phyloP scores from a whole-genome alignment of 306 rosid genomes.

The Ceratonia siliqua region DNA sequence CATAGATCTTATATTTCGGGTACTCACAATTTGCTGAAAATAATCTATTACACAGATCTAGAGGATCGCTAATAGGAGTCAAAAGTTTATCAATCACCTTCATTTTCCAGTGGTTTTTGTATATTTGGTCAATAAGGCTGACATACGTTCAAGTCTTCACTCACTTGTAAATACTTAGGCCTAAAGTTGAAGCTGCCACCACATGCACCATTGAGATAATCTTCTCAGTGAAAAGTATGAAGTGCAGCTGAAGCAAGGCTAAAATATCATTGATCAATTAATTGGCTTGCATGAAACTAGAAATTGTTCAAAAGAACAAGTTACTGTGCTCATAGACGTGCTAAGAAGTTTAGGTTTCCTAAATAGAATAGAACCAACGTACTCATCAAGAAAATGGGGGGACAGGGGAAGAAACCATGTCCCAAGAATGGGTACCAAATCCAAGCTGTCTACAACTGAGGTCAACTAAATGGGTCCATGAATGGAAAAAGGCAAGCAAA shows the following conservation, averaged over 20 bases:
- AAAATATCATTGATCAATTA: background rate
- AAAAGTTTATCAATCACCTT: background rate
- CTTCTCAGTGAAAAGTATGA: conserved; percentile 20
- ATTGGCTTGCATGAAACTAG: background rate
- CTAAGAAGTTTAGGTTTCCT: background rate
- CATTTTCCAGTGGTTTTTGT: background rate
- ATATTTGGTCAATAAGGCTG: background rate
- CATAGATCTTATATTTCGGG: conserved; percentile 27
- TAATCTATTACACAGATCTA: conserved; percentile 35
- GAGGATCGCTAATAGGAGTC: conserved; percentile 25
- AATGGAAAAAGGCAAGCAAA: background rate
- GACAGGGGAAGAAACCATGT: conserved; percentile 22
- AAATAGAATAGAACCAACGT: background rate
- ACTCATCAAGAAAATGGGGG: background rate
- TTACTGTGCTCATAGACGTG: background rate
- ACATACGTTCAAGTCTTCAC: conserved; percentile 19
- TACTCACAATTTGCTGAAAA: conserved; percentile 4
- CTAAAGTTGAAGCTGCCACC: conserved; percentile 10
- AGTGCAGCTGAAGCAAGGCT: conserved; percentile 35
- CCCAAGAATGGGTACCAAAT: conserved; percentile 26
- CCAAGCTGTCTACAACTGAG: conserved; percentile 22
- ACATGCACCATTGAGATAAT: conserved; percentile 27
- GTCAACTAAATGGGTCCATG: conserved; percentile 34
- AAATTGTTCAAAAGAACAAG: conserved; percentile 11
- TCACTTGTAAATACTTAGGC: background rate